phyloP scores from a whole-genome alignment of 768 basidiomycete species.

The Hirschioporus abietinus region DNA sequence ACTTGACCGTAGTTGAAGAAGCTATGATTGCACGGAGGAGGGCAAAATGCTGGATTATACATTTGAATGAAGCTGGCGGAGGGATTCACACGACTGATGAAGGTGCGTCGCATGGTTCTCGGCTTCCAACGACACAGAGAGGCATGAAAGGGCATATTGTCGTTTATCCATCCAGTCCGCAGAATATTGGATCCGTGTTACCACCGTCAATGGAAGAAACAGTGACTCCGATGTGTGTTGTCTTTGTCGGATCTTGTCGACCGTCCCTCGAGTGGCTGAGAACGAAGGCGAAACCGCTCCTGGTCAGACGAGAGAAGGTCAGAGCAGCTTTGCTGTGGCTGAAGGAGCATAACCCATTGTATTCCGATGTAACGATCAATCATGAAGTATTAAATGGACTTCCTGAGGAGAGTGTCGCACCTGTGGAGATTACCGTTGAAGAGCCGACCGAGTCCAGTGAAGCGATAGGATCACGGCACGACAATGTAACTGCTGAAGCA shows the following conservation, averaged over 20 bases:
- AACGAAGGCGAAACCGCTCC: constrained; percentile 29
- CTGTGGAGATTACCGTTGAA: constrained; percentile 26
- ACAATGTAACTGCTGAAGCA: constrained; percentile 7
- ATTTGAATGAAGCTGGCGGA: constrained; percentile 24
- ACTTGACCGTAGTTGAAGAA: constrained; percentile 34
- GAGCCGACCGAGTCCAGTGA: constrained; percentile 12
- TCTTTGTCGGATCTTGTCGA: constrained; percentile 31
- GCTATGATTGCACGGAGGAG: constrained; percentile 33
- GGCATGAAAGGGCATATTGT: constrained; percentile 36
- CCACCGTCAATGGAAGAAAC: constrained; percentile 34
- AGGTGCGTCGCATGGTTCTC: neutral
- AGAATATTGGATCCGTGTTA: constrained; percentile 22
- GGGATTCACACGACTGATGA: constrained; percentile 6
- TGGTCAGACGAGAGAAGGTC: constrained; percentile 27
- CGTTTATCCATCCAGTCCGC: constrained; percentile 33
- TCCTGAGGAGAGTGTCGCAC: constrained; percentile 17
- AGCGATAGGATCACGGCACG: constrained; percentile 15
- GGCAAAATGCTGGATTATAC: constrained; percentile 32
- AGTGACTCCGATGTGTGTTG: constrained; percentile 30
- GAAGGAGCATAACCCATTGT: constrained; percentile 30
- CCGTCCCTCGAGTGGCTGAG: constrained; percentile 27
- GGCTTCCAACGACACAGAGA: constrained; percentile 20
- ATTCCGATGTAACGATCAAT: constrained; percentile 26
- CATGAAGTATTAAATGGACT: constrained; percentile 17
- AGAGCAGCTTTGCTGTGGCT: constrained; percentile 31